Base-by-base conservation (phyloP, 2,329 filamentous ascomycete genomes). In the Volutella citrinella region DNA sequence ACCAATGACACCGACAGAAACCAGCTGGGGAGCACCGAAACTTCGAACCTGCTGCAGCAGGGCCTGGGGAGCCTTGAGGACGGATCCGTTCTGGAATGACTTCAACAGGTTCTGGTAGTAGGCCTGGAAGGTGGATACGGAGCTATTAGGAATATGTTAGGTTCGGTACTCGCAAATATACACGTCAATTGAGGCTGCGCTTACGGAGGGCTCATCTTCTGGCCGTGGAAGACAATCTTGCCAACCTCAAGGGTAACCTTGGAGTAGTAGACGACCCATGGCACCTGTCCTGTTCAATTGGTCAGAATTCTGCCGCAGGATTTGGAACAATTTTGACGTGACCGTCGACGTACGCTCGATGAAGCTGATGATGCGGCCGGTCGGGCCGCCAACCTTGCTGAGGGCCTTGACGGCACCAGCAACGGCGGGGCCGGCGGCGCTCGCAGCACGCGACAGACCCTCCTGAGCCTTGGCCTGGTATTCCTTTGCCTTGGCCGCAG, bases 121-220 rank as follows among this genome's bases (percentile, higher is more conserved):
- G 55, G 74, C 73, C 69, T 96, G 88, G 76, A 97, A 87, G 48
- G 87, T 87, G 59, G 82, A 74, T 49, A 87, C 43, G 55, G 82
- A 82, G 48, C 90, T 95, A 58, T 31, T 34, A 20, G 17, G 19
- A 21, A 27, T 10, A 32, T 35, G 19, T 51, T 46, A 37, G 40
- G 27, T 19, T 16, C 22, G 7, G 14, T 29, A 32, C 40, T 34
- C 40, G 38, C 24, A 30, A 19, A 35, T n/a, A n/a, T 14, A 28
- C 36, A 34, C 28, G 32, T 38, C 34, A 41, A 32, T 42, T 34
- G 30, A 27, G 20, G 32, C 11, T 25, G 30, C 23, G 38, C 90
- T 81, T 85, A 98, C 93, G 93, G 93, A 69, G 88, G 89, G 60
- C 76, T 73, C 89, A 98, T 96, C 72, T 85, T 87, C 69, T 91